Base-by-base conservation (phyloP, 441 rosid species). In the Euphorbia corollata region DNA sequence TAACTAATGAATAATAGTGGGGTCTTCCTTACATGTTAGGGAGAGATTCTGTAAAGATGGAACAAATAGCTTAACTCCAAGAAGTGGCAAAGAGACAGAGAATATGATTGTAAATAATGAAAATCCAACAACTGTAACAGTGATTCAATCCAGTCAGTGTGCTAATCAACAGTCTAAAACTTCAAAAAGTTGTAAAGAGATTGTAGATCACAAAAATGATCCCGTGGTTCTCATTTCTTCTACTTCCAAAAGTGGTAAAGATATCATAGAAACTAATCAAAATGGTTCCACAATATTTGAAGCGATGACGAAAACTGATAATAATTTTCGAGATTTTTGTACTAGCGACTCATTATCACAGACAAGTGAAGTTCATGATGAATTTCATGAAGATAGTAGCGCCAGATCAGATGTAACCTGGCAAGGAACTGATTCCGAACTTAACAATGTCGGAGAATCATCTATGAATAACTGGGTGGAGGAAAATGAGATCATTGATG, bases 41-140 rank as follows among this genome's bases (percentile, higher is more conserved):
- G 89, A 71, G 68, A 91, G 79, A 54, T 79, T 82, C 70, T 78
- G 73, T 53, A 50, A 80, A 32, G 80, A 71, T 16, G 78, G 59
- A 20, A 19, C 55, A 32, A 68, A 72, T 24, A 16, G 71, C 55
- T 65, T 38, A 20, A 72, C 34, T 63, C 43, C 65, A 32, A 74
- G 24, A 72, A 54, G 12, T 27, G 36, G 62, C 8, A 36, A 23
- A 34, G 78, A 58, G 45, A 59, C 22, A n/a, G 65, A 53, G 22
- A 79, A 65, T 36, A 65, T 24, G 50, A 34, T 15, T 24, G 32
- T 4, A 6, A 71, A 34, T 15, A 24, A 64, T 5, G 77, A 62
- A 24, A 70, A 73, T 70, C 36, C 64, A 39, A 68, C 79, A 24
- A 32, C 73, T 6, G 19, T 32, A 11, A 41, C 30, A 63, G 30